Percentiles rank a stretch among this genome's conserved stretches.
phyloP scores from a whole-genome alignment of 768 basidiomycete species.

The Lyophyllum semitale region DNA sequence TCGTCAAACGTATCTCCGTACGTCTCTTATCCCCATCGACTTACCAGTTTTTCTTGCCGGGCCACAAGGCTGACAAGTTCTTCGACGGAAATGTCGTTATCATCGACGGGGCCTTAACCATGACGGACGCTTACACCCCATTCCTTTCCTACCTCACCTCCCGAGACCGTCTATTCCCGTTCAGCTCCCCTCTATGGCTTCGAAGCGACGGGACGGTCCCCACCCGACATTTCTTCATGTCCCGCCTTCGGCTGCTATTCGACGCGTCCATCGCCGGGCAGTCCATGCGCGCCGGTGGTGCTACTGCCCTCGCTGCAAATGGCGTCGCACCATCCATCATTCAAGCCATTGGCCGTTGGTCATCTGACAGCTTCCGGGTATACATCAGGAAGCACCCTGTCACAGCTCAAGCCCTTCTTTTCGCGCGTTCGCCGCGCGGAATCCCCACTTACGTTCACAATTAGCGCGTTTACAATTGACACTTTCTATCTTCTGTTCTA shows the following conservation, averaged over 20 bases:
- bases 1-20: background rate
- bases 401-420: background rate
- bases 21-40: background rate
- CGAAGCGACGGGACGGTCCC: background rate
- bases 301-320: slow-evolving; percentile 30
- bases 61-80: background rate
- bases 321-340: slow-evolving; percentile 31
- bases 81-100: background rate
- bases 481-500: no score
- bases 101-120: background rate
- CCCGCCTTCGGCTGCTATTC: background rate
- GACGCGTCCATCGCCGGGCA: background rate
- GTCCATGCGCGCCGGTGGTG: slow-evolving; percentile 30
- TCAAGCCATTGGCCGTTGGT: slow-evolving; percentile 39
- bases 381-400: slow-evolving; percentile 22
- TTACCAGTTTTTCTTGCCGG: background rate
- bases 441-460: background rate
- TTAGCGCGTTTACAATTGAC: no score
- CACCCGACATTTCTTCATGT: background rate
- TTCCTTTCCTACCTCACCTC: background rate
- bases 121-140: background rate
- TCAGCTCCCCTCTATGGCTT: background rate
- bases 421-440: background rate
- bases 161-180: background rate
- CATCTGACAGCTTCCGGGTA: slow-evolving; percentile 29